Evolutionary conservation across 371 early-diverging fungal species (phyloP), one percentile per base, ranked within the genome.

Genomic region (Mortierella sp.): DNA sequence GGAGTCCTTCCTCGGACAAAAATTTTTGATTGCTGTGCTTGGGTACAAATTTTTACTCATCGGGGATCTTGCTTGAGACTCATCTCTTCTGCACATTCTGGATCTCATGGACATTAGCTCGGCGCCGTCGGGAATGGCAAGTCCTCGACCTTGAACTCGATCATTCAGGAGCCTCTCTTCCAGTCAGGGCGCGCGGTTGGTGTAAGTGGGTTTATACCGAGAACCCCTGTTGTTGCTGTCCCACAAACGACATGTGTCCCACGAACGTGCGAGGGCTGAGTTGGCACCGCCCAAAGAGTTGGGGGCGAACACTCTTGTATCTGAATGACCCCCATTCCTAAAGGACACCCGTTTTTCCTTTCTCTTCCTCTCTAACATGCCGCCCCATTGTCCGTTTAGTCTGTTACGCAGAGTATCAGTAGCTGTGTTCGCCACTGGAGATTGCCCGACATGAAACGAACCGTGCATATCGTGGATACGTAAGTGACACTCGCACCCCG

Each of bases 101-200:
- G 16, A 3, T 3, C 3, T 46, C 24, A 6, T n/a, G n/a, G n/a
- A n/a, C n/a, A n/a, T n/a, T 14, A 76, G 77, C 55, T 76, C 34
- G 79, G 79, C 34, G 79, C 79, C 29, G 69, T 79, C 19, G 79
- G 79, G 13, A 79, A 73, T 54, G 79, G 79, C 12, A 79, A 79
- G 34, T 73, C 73, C 0, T 73, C 73, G 6, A 73, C 73, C 14
- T 60, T 79, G 50, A 79, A 79, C 24, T 67, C 79, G 10, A 69
- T 79, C 59, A 72, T 79, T 34, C 79, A 79, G 49, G 79, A 79
- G 31, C 73, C 73, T 9, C 54, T 79, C 14, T 79, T 79, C 57
- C 73, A 72, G 41, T 73, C 79, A 27, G 79, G 79, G 14, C 63
- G 73, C 44, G 24, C 74, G 17, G 49, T 73, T 41, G 70, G 66